Evolutionary conservation across 805 yeast genomes (phyloP).

Genomic region (Ogataea corticis): DNA sequence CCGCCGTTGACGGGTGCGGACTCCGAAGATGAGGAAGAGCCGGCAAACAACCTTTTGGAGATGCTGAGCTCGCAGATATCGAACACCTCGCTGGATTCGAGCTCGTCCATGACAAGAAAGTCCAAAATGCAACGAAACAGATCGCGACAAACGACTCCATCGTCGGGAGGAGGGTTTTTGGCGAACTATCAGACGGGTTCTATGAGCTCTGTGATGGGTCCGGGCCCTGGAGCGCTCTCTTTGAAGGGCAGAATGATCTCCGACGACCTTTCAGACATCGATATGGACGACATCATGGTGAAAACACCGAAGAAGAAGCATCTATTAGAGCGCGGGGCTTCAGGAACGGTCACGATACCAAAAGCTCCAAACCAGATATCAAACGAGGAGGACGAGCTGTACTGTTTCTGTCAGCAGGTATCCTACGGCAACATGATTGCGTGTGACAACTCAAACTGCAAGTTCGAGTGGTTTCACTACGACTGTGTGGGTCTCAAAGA

Average conservation of each 20-base stretch:
- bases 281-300: constrained; percentile 20
- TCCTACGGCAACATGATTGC: constrained; percentile 75
- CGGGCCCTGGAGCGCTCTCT: constrained; percentile 8
- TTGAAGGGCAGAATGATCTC: constrained; percentile 20
- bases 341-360: constrained; percentile 30
- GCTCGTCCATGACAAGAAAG: constrained; percentile 14
- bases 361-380: constrained; percentile 30
- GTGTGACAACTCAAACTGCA: constrained; percentile 61
- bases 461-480: constrained; percentile 65
- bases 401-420: constrained; percentile 92
- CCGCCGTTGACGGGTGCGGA: constrained; percentile 47
- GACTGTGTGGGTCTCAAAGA: constrained; percentile 87
- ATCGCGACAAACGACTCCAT: constrained; percentile 25
- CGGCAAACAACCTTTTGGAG: constrained; percentile 14
- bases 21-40: constrained; percentile 19
- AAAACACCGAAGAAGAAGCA: constrained; percentile 17
- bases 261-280: constrained; percentile 23
- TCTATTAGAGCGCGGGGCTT: constrained; percentile 28
- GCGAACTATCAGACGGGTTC: constrained; percentile 5
- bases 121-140: constrained; percentile 13
- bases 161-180: constrained; percentile 1
- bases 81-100: constrained; percentile 21
- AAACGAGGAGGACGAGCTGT: constrained; percentile 66
- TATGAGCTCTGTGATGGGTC: constrained; percentile 3
- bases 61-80: constrained; percentile 23